Base-by-base conservation (phyloP, 352 stramenopile genomes). In the Phytophthora agathidicida region DNA sequence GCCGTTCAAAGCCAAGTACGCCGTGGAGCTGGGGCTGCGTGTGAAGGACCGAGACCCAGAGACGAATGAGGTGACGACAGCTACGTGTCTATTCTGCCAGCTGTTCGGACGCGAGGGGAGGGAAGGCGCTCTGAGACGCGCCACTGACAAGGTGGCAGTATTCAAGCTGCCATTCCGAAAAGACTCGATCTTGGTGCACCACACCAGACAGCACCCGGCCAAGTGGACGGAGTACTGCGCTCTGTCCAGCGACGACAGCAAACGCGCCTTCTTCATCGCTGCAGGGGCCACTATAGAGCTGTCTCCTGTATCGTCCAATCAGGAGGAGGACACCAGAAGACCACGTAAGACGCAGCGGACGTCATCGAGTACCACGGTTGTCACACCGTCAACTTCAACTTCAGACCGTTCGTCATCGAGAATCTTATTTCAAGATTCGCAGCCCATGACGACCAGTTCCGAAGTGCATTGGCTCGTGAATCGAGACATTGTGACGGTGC, bases 161-260 rank as follows among this genome's bases (percentile, higher is more conserved):
- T 88, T 88, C 45, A 85, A 83, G 53, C 57, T 58, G 38, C 68
- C 71, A 20, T 89, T 90, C 64, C 77, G 77, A 36, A 86, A 80
- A 43, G 80, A 90, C 58, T 69, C 81, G 61, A 87, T 88, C 55
- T 41, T 80, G 60, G 71, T 87, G 57, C 80, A 90, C 74, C 60
- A 80, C 38, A 31, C 49, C 11, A 59, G 75, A 47, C 77, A 90
- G 58, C 80, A 90, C 44, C 58, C 77, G 26, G 38, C 24, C 17
- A 67, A 68, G 13, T 90, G 80, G 80, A 39, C 39, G 2, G 52
- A 64, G 43, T 88, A 88, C 53, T 73, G 77, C 4, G 50, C 69
- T 0, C 58, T 76, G n/a, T 50, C 45, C 10, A 74, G 70, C 8
- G 60, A 77, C 14, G 60, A 75, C 32, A 75, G 80, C 36, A 80